phyloP scores from a whole-genome alignment of 2,329 filamentous ascomycete genomes.

The Penicillium sp. region DNA sequence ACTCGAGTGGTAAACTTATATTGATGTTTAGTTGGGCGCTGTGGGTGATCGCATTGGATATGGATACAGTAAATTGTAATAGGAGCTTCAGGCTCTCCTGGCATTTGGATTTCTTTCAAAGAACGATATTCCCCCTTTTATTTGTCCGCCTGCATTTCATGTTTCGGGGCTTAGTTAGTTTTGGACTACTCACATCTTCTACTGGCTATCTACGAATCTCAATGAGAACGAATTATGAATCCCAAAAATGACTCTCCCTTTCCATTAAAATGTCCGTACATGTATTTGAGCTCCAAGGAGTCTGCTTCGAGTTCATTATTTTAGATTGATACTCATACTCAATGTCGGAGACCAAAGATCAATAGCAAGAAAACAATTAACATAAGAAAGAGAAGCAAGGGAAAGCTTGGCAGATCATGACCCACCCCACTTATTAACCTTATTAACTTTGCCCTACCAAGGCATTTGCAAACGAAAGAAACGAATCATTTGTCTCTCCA shows the following conservation, averaged over 20 bases:
- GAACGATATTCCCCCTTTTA: conserved; percentile 23
- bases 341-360: background rate
- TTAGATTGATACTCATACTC: conserved; percentile 6
- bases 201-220: conserved; percentile 18
- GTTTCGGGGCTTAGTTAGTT: conserved; percentile 11
- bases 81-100: conserved; percentile 5
- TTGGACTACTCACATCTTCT: conserved; percentile 11
- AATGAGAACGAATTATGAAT: conserved; percentile 29
- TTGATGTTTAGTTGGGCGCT: conserved; percentile 5
- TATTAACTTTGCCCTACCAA: background rate
- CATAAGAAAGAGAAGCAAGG: background rate
- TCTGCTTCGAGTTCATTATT: conserved; percentile 3
- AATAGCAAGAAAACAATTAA: background rate
- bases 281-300: background rate
- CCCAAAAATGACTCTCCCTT: background rate
- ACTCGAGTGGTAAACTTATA: conserved; percentile 71
- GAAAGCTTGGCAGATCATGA: background rate
- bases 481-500: background rate
- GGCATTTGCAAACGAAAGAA: background rate
- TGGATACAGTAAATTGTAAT: conserved; percentile 7
- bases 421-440: background rate
- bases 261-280: background rate
- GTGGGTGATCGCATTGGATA: conserved; percentile 11
- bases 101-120: conserved; percentile 14
- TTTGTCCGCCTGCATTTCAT: conserved; percentile 9